phyloP scores from a whole-genome alignment of 2,329 filamentous ascomycete species.

The Shiraia bambusicola region DNA sequence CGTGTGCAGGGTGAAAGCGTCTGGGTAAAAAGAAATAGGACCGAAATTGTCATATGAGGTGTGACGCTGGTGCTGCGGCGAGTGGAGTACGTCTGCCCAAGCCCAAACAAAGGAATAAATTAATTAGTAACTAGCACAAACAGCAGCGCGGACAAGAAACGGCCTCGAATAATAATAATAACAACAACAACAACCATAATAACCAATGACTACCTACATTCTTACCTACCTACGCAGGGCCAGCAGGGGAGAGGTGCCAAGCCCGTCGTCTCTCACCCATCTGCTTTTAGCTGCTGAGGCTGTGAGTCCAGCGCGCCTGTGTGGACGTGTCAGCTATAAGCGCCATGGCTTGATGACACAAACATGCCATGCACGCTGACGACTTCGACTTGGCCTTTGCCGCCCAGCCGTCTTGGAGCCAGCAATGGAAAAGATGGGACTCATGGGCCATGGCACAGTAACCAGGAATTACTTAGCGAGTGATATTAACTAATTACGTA shows the following conservation, averaged over 20 bases:
- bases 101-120: not conserved
- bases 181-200: too few species aligned
- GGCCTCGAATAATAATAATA: not conserved
- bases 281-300: not conserved
- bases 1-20: constrained; percentile 1
- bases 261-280: not conserved
- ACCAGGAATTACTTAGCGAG: too few species aligned
- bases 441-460: too few species aligned
- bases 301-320: constrained; percentile 1
- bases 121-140: too few species aligned
- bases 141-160: not conserved
- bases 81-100: not conserved
- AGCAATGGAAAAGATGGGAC: too few species aligned
- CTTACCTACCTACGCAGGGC: not conserved
- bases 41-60: not conserved
- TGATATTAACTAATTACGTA: too few species aligned
- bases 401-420: too few species aligned
- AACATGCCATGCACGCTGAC: not conserved
- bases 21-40: not conserved
- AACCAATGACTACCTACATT: too few species aligned
- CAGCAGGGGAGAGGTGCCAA: not conserved
- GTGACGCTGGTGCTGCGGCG: not conserved
- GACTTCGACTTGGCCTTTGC: not conserved
- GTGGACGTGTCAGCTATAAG: not conserved
- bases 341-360: constrained; percentile 1